phyloP scores from a whole-genome alignment of 2,329 filamentous ascomycete genomes.

The Aaosphaeria pasadenensis region DNA sequence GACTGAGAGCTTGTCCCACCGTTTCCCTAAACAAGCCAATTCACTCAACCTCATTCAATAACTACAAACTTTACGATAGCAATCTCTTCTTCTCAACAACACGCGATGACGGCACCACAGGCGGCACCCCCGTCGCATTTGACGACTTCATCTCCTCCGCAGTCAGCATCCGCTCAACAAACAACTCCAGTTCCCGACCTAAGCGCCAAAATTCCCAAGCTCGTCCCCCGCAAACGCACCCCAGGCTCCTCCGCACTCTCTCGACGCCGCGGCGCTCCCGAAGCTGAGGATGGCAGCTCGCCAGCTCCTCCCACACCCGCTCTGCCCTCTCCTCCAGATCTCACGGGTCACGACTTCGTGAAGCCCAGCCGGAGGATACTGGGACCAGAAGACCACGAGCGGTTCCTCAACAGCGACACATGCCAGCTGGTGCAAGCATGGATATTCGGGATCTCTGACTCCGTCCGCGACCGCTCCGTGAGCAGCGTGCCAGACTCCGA shows the following conservation, averaged over 20 bases:
- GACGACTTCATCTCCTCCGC: not conserved
- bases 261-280: conserved; percentile 4
- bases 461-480: conserved; percentile 68
- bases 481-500: conserved; percentile 59
- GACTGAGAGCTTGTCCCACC: not conserved
- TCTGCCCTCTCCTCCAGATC: conserved; percentile 66
- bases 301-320: conserved; percentile 74
- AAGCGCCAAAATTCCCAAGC: conserved; percentile 30
- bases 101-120: not conserved
- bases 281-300: conserved; percentile 18
- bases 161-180: not conserved
- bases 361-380: conserved; percentile 77
- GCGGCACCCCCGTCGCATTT: not conserved
- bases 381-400: conserved; percentile 72
- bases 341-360: conserved; percentile 59
- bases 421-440: conserved; percentile 77
- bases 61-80: no score
- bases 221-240: conserved; percentile 33
- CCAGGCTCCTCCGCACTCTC: not conserved
- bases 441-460: conserved; percentile 81
- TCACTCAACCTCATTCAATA: not conserved
- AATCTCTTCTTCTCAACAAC: not conserved
- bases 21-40: not conserved
- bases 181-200: conserved; percentile 18
- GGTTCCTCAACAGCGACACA: conserved; percentile 76